phyloP scores from a whole-genome alignment of 2,329 filamentous ascomycete species.

The Aspergillus arachidicola region DNA sequence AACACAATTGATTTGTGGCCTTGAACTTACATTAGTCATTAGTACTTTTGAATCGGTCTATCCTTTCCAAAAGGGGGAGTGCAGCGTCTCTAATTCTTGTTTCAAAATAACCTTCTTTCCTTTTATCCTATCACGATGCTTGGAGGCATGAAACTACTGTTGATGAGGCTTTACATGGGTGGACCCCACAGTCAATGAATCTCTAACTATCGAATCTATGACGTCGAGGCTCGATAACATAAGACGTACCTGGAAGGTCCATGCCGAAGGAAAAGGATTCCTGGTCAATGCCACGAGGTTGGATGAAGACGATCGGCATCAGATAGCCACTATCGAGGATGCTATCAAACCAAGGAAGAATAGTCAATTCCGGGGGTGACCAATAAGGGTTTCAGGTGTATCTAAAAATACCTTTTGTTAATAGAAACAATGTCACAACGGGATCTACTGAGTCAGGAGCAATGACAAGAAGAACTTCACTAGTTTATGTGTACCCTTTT shows the following conservation, averaged over 20 bases:
- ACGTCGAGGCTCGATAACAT: background rate
- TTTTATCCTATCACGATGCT: background rate
- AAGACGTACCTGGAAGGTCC: background rate
- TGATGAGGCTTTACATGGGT: no score
- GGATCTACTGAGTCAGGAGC: no score
- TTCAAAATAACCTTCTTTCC: slow-evolving; percentile 1
- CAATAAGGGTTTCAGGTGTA: no score
- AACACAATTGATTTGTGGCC: background rate
- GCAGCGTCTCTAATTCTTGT: background rate
- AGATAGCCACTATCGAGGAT: background rate
- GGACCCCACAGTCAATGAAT: background rate
- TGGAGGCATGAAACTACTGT: background rate
- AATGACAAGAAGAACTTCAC: no score
- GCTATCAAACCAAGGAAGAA: no score
- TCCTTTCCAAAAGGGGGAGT: background rate
- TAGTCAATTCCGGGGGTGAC: no score
- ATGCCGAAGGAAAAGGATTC: background rate
- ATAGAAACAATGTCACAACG: no score
- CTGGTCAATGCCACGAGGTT: background rate
- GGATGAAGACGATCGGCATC: background rate
- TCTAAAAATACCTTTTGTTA: no score
- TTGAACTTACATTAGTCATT: background rate
- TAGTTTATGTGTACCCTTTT: no score
- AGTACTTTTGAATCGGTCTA: background rate
- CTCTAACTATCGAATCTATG: background rate